A percentile compares a stretch with the other conserved stretches of the same genome.
phyloP scores from a whole-genome alignment of 2,329 filamentous ascomycete species.

The Fusarium annulatum region DNA sequence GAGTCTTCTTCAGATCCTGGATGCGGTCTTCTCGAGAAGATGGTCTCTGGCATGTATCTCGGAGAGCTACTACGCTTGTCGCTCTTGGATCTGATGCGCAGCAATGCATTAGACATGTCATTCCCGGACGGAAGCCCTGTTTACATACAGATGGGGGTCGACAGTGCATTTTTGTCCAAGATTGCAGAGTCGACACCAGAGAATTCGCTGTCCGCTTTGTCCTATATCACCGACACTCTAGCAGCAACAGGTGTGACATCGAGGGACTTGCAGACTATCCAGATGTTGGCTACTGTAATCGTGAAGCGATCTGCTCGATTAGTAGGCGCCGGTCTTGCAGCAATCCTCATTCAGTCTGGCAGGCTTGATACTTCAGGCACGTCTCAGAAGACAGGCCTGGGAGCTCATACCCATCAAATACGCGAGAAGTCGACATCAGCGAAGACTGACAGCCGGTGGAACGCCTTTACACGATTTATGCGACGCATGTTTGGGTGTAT shows the following conservation, averaged over 20 bases:
- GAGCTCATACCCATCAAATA: neutral
- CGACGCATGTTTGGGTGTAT: neutral
- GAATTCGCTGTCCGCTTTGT: neutral
- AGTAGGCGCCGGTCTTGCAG: constrained; percentile 3
- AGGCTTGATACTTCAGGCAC: neutral
- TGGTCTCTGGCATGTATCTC: constrained; percentile 14
- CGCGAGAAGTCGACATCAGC: accelerated
- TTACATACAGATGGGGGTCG: neutral
- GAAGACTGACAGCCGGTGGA: accelerated
- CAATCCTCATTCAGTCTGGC: neutral
- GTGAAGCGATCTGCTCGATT: constrained; percentile 5
- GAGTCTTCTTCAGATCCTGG: constrained; percentile 4
- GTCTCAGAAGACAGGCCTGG: neutral
- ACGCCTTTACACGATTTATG: accelerated
- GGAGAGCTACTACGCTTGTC: neutral
- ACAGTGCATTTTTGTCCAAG: neutral
- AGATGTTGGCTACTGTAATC: neutral
- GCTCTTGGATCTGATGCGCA: neutral
- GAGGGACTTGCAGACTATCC: neutral
- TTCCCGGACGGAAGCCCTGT: neutral
- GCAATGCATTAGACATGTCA: neutral
- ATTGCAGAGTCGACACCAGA: neutral
- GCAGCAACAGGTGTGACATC: neutral
- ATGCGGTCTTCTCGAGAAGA: constrained; percentile 6
- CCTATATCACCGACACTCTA: neutral